A percentile compares a stretch with the other conserved stretches of the same genome.
phyloP scores from a whole-genome alignment of 257 asterid genomes.

The Dorcoceras hygrometricum region DNA sequence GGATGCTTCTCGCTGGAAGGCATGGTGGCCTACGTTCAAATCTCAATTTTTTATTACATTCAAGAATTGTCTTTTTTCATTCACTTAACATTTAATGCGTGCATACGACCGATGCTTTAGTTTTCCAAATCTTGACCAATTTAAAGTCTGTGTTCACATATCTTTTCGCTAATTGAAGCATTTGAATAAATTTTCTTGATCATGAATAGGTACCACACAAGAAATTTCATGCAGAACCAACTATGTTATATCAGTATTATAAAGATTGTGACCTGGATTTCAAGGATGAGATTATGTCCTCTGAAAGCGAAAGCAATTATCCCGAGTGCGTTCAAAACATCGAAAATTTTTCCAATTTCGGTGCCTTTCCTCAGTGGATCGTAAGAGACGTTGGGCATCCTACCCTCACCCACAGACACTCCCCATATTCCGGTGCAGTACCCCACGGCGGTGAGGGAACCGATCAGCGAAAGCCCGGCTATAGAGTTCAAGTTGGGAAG shows the following conservation, averaged over 20 bases:
- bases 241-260: no score
- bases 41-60: no score
- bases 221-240: no score
- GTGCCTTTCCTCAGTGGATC: slow-evolving; percentile 39
- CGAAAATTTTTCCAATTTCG: slow-evolving; percentile 42
- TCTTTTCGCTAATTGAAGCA: no score
- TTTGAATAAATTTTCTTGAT: no score
- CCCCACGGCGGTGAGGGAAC: slow-evolving; percentile 77
- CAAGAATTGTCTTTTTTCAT: no score
- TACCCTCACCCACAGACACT: slow-evolving; percentile 63
- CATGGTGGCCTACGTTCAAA: slow-evolving; percentile 71
- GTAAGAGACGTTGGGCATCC: slow-evolving; percentile 65
- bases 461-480: slow-evolving; percentile 81
- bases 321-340: slow-evolving; percentile 77
- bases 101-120: no score
- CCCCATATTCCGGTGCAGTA: slow-evolving; percentile 79
- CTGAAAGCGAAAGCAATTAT: slow-evolving; percentile 85
- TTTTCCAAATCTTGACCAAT: no score
- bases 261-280: slow-evolving; percentile 62
- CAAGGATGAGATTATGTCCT: slow-evolving; percentile 91
- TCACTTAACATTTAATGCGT: no score
- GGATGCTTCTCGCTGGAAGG: slow-evolving; percentile 93
- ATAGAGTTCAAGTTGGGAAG: slow-evolving; percentile 89
- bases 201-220: no score
- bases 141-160: no score